Base-by-base conservation (phyloP, 768 basidiomycete genomes). In the Naganishia vaughanmartiniae region DNA sequence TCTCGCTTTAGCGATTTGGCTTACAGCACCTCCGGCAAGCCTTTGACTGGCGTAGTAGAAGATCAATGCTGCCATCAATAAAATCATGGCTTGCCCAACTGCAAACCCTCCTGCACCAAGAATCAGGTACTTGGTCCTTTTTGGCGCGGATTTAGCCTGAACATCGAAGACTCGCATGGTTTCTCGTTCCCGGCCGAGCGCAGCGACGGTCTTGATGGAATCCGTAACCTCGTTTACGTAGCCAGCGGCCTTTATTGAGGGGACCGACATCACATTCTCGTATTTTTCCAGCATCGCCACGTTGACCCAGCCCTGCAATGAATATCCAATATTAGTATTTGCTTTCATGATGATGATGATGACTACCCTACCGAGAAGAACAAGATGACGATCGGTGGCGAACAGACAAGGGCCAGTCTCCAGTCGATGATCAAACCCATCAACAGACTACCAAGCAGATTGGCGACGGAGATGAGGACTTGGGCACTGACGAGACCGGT, bases 401-500 rank as follows among this genome's bases (percentile, higher is more conserved):
- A 72, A 14, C 76, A 54, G 42, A 76, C 71, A 65, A 79, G 74
- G 0, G 77, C 74, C 10, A 79, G 53, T 58, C 74, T 72, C 78
- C 78, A 79, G 48, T 69, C 75, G 34, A 79, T 70, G 21, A 74
- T 54, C 66, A 78, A 76, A 3, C 75, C 74, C 68, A 76, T 69
- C 53, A 77, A 70, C 24, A 72, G 54, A 6, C 75, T 75, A 19
- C 70, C 77, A 63, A 74, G 9, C 31, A 78, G 65, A 57, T 78
- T 78, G 51, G 73, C 56, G 7, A 67, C 21, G 12, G 70, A 67
- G 39, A 70, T 73, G 39, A 79, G 70, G 42, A 77, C 48, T 55
- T 77, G 76, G 21, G 75, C 75, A 28, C 76, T 70, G 56, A 79
- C 72, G 10, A 81, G 54, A 26, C 78, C 80, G 9, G 76, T 55